Evolutionary conservation across 2,329 filamentous ascomycete species (phyloP).

Genomic region (Calonectria honghensis): DNA sequence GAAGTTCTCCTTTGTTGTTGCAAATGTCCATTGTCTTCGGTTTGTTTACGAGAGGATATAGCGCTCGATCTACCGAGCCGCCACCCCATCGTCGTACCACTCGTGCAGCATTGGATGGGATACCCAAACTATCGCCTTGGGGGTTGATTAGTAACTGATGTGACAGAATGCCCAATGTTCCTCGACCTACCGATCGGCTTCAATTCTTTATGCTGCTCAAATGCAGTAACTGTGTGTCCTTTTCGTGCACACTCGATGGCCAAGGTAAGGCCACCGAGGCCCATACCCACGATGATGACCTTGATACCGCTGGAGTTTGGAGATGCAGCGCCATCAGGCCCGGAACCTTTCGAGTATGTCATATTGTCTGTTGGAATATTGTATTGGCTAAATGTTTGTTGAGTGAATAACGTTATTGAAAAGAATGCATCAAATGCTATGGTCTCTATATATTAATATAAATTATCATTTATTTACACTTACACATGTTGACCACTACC

Average conservation of each 20-base stretch:
- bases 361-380: not conserved
- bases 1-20: not conserved
- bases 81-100: not conserved
- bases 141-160: not conserved
- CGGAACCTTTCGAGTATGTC: not conserved
- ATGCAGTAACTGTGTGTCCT: not conserved
- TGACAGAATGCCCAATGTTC: not conserved
- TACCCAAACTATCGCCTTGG: not conserved
- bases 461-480: not conserved
- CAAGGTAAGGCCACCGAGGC: slow-evolving; percentile 4
- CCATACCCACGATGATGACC: slow-evolving; percentile 1
- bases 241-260: slow-evolving; percentile 7
- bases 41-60: not conserved
- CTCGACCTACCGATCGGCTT: not conserved
- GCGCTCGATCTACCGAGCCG: not conserved
- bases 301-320: slow-evolving; percentile 11
- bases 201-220: slow-evolving; percentile 16
- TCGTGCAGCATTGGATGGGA: slow-evolving; percentile 3
- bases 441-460: not conserved
- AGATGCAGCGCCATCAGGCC: slow-evolving; percentile 10
- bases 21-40: slow-evolving; percentile 4
- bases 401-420: not conserved
- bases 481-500: too few species aligned
- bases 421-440: not conserved
- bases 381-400: not conserved